Evolutionary conservation across 331 rosid species (phyloP), one percentile per base, ranked within the genome.

Genomic region (Malus hybrid): DNA sequence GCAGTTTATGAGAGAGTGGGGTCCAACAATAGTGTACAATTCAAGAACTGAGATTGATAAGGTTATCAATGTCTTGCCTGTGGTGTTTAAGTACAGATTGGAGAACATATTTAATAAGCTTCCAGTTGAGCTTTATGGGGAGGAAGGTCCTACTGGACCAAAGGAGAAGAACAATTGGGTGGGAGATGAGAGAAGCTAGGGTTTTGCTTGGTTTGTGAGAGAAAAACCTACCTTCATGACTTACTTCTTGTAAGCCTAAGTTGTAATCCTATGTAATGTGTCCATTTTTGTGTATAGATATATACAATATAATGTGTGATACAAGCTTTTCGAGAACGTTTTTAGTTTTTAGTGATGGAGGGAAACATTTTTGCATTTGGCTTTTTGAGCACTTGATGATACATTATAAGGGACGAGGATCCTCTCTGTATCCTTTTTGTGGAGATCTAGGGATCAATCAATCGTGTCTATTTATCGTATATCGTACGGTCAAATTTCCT

Each of bases 111-210:
- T 82, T 61, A 79, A 57, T 33, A 89, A 87, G 84, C 63, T 91
- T 68, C 98, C 97, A 0, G 76, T 77, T 73, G 94, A 93, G 85
- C 81, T 93, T 75, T 93, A 70, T 55, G 86, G 89, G 69, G 93
- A 93, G 79, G 96, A 86, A 75, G 98, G 98, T 72, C 98, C 98
- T 58, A 88, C 97, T 24, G 96, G 98, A 75, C 97, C 98, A 39
- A 93, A 87, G 76, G 91, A 93, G 87, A 91, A 93, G 84, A 83
- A 91, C 86, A 83, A 91, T 70, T 93, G 98, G 96, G 78, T 67
- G 62, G 97, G 96, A 68, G 98, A 93, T 73, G 97, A 93, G 84
- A 86, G 96, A 84, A 80, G 96, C 84, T 93, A 88, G 75, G 39
- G 46, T 39, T 5, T 39, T 58, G 26, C 26, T 72, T 4, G 75